Evolutionary conservation across 371 early-diverging fungal genomes (phyloP).

Genomic region (Nematocida sp.): DNA sequence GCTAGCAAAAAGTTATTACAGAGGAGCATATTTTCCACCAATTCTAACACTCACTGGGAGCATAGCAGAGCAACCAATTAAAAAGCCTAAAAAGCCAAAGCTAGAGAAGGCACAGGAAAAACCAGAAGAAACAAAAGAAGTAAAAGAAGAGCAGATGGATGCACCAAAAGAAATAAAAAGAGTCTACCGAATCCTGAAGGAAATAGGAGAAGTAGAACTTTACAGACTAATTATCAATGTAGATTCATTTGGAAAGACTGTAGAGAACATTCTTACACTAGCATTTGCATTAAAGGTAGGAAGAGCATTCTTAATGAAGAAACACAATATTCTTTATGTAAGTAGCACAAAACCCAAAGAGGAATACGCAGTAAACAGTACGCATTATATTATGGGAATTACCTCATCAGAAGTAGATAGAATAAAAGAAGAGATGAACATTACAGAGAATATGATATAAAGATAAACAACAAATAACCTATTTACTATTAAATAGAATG

Average conservation of each 20-base stretch:
- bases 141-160: slow-evolving; percentile 27
- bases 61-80: not conserved
- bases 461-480: not conserved
- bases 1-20: not conserved
- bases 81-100: slow-evolving; percentile 32
- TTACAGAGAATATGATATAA: slow-evolving; percentile 3
- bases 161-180: slow-evolving; percentile 35
- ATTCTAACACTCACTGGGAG: not conserved
- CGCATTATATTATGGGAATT: slow-evolving; percentile 42
- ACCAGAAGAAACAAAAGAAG: slow-evolving; percentile 8
- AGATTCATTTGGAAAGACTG: slow-evolving; percentile 65
- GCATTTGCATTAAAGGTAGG: slow-evolving; percentile 67
- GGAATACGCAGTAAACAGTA: not conserved
- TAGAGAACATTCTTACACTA: slow-evolving; percentile 68
- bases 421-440: slow-evolving; percentile 5
- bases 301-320: slow-evolving; percentile 18
- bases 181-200: slow-evolving; percentile 49
- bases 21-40: slow-evolving; percentile 30
- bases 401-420: slow-evolving; percentile 9
- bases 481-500: slow-evolving; percentile 43
- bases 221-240: slow-evolving; percentile 61
- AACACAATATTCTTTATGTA: slow-evolving; percentile 28
- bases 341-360: not conserved
- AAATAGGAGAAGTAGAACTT: slow-evolving; percentile 53
- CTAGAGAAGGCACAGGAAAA: slow-evolving; percentile 28